Percentiles rank a stretch among this genome's conserved stretches.
These are phyloP conservation scores for Solanum neorickii DNA, from an alignment of 257 asterid species.

Conservation along the genomic window DNA sequence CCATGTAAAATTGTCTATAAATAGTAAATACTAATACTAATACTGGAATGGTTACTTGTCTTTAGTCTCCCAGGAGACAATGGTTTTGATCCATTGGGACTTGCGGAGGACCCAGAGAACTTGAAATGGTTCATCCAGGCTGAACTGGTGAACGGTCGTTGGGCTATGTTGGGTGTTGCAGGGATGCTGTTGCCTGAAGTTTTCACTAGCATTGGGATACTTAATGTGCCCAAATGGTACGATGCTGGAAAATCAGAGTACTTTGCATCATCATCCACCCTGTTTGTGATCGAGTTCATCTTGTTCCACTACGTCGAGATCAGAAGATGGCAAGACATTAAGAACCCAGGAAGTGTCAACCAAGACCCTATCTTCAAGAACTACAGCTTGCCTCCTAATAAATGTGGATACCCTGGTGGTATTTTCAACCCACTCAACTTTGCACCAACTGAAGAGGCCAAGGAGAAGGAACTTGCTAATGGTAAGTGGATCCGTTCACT, in stretches of 20 bases:
- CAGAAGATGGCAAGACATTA: constrained; percentile 97
- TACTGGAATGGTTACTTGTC: neutral
- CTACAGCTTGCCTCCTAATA: constrained; percentile 67
- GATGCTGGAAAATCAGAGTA: constrained; percentile 79
- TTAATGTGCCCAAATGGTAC: constrained; percentile 85
- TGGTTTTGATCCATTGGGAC: constrained; percentile 85
- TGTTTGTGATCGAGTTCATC: constrained; percentile 87
- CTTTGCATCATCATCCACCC: constrained; percentile 85
- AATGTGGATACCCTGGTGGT: constrained; percentile 78
- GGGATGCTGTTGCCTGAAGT: constrained; percentile 91
- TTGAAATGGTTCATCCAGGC: constrained; percentile 81
- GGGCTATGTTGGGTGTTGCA: constrained; percentile 99
- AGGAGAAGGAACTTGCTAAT: constrained; percentile 87
- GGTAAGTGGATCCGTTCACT: constrained; percentile 26
- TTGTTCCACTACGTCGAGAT: constrained; percentile 95
- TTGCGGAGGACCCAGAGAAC: constrained; percentile 88
- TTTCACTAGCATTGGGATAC: constrained; percentile 48
- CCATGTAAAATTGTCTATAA: neutral
- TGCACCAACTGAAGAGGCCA: constrained; percentile 70
- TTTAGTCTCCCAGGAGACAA: constrained; percentile 80
- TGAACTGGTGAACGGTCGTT: constrained; percentile 79
- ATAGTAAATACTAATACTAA: neutral
- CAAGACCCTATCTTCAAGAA: constrained; percentile 94
- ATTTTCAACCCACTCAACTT: constrained; percentile 88
- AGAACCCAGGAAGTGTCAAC: constrained; percentile 91